Evolutionary conservation across 176 grass and related monocot species (phyloP), one percentile per base, ranked within the genome.

Genomic region (Puya raimondii): DNA sequence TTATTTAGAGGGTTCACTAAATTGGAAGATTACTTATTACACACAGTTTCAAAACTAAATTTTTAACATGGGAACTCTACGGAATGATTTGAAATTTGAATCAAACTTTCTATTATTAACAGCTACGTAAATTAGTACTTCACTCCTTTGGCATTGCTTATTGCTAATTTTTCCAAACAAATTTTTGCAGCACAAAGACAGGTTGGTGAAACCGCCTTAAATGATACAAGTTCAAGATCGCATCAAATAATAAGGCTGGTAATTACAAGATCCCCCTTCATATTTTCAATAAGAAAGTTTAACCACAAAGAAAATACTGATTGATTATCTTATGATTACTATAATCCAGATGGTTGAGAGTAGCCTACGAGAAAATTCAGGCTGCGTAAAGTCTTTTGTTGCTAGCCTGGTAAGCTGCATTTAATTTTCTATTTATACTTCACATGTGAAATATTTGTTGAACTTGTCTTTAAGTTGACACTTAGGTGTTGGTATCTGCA

Each of bases 211-310:
- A 99, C 90, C 47, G 95, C 89, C 69, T 77, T 92, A 64, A 99
- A 99, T 80, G 87, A 99, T 59, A 91, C 76, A 68, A 99, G 95
- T 70, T 99, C 95, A 73, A 83, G 95, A 52, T 99, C 95, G 26
- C 95, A 99, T 75, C 95, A 99, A 90, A 99, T 99, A 81, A 94
- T 99, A 83, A 91, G 90, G 81, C 90, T 99, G 84, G 95, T 99
- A 88, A 64, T 20, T 74, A 56, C 15, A 53, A 82, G 53, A 61
- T 61, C 21, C 21, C 3, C 16, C 7, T 22, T 18, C 16, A 10
- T 61, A 61, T 63, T 70, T 50, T 23, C 25, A 49, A 49, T 26
- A n/a, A 18, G 20, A 27, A 49, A 13, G 11, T 11, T 25, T 14
- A 59, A 49, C 51, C 18, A 48, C 47, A 49, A 78, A 61, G 48